A percentile compares a stretch with the other conserved stretches of the same genome.
Evolutionary conservation across 2,329 filamentous ascomycete genomes (phyloP).

Genomic region (Huntiella savannae): DNA sequence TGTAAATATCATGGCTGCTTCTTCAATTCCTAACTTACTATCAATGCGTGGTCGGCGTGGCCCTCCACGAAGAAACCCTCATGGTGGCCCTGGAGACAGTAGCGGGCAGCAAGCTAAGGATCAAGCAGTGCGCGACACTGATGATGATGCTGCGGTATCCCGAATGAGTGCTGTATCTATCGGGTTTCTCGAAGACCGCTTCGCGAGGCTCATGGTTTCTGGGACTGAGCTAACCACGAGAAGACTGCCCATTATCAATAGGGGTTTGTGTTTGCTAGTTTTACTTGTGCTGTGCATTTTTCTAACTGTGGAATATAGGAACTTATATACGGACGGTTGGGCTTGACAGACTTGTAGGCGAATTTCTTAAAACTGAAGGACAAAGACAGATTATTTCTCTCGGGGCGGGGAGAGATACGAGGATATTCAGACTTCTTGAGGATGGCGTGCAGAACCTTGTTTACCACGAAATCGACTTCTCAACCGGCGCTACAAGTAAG

Average conservation of each 20-base stretch:
- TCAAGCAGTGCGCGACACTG: conserved; percentile 66
- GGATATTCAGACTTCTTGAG: conserved; percentile 56
- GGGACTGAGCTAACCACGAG: conserved; percentile 28
- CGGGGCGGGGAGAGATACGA: conserved; percentile 84
- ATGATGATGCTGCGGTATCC: conserved; percentile 77
- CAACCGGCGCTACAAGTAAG: conserved; percentile 29
- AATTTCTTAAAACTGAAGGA: conserved; percentile 39
- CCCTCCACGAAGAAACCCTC: conserved; percentile 20
- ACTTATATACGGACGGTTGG: conserved; percentile 83
- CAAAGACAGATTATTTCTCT: conserved; percentile 70
- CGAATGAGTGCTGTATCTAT: conserved; percentile 71
- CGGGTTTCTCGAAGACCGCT: conserved; percentile 71
- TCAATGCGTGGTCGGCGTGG: conserved; percentile 28
- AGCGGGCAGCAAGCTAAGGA: conserved; percentile 35
- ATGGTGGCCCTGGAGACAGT: conserved; percentile 19
- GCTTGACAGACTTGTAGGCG: conserved; percentile 56
- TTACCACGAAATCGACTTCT: conserved; percentile 91
- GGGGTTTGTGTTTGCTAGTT: conserved; percentile 35
- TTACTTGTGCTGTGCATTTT: too few relatives aligned
- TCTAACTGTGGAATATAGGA: conserved; percentile 28
- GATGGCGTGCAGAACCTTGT: conserved; percentile 28
- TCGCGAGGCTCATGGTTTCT: conserved; percentile 50
- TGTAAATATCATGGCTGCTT: conserved; percentile 39
- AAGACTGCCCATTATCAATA: conserved; percentile 79
- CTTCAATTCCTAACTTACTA: conserved; percentile 62